Percentiles rank a stretch among this genome's conserved stretches.
Conservation (phyloP, 148 eudicot species). For the Rhododendron kiyosumense region DNA sequence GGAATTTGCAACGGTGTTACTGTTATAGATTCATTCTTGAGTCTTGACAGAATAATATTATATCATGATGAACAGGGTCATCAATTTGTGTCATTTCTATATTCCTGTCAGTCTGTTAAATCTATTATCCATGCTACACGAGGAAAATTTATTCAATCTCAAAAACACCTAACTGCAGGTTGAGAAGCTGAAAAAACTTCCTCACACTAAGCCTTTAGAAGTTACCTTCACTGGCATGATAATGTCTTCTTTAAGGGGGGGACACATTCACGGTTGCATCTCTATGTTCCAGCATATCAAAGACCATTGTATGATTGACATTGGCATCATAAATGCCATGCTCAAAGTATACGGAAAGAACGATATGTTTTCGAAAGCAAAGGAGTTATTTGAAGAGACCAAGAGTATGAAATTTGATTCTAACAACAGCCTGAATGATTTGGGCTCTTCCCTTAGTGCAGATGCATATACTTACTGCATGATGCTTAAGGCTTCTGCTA, state of each 20-base stretch:
- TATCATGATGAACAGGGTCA: not conserved
- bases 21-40: not conserved
- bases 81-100: not conserved
- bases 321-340: slow-evolving; percentile 80
- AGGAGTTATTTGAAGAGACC: slow-evolving; percentile 62
- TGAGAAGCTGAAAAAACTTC: slow-evolving; percentile 57
- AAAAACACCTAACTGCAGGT: slow-evolving; percentile 38
- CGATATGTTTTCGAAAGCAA: slow-evolving; percentile 87
- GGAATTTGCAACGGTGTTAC: not conserved
- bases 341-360: slow-evolving; percentile 71
- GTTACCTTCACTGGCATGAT: slow-evolving; percentile 93
- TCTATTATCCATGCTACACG: not conserved
- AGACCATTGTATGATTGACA: slow-evolving; percentile 42
- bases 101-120: not conserved
- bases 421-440: slow-evolving; percentile 16
- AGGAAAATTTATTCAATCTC: slow-evolving; percentile 1
- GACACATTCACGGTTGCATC: slow-evolving; percentile 57
- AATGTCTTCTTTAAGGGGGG: slow-evolving; percentile 64
- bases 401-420: slow-evolving; percentile 28
- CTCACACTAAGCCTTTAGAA: slow-evolving; percentile 54
- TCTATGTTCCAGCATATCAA: slow-evolving; percentile 60
- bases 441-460: slow-evolving; percentile 34
- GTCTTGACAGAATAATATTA: not conserved
- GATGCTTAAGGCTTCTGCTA: slow-evolving; percentile 77
- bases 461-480: slow-evolving; percentile 60